Percentiles rank a stretch among this genome's conserved stretches.
Conservation (phyloP, 2,329 filamentous ascomycete genomes). For the Helminthosporium solani region DNA sequence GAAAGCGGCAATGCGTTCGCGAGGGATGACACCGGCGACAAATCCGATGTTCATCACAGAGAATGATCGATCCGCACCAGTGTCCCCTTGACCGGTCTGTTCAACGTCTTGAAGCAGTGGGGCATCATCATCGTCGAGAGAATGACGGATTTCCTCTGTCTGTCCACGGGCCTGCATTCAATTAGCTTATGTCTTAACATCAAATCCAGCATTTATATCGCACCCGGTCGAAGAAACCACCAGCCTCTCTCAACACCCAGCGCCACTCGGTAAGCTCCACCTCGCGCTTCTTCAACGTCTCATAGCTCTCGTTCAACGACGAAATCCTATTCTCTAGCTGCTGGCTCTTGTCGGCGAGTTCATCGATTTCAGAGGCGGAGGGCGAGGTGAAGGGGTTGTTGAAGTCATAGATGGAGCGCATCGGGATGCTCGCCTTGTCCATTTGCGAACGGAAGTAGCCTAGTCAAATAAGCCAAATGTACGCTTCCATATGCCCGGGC, state of each 20-base stretch:
- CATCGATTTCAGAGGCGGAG: conserved; percentile 92
- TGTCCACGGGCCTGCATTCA: conserved; percentile 73
- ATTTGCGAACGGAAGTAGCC: conserved; percentile 95
- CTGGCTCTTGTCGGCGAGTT: conserved; percentile 88
- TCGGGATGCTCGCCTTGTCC: conserved; percentile 83
- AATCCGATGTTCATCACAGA: conserved; percentile 99
- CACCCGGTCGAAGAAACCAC: conserved; percentile 89
- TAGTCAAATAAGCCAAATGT: conserved; percentile 41
- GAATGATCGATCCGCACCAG: conserved; percentile 77
- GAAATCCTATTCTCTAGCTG: conserved; percentile 87
- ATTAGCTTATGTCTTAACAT: neutral
- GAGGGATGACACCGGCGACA: conserved; percentile 90
- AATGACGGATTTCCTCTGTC: conserved; percentile 93
- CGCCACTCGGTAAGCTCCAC: conserved; percentile 97
- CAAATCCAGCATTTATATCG: conserved; percentile 2
- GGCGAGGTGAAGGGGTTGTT: conserved; percentile 82
- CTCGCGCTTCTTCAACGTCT: conserved; percentile 96
- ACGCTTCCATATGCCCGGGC: neutral
- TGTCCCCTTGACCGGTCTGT: conserved; percentile 70
- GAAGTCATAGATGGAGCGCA: conserved; percentile 90
- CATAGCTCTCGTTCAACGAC: conserved; percentile 95
- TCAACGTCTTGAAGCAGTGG: conserved; percentile 92
- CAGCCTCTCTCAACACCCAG: conserved; percentile 94
- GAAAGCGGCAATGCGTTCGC: conserved; percentile 90
- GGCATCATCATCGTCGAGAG: conserved; percentile 83